A percentile compares a stretch with the other conserved stretches of the same genome.
phyloP scores from a whole-genome alignment of 208 protist genomes.

The Acanthamoeba triangularis region DNA sequence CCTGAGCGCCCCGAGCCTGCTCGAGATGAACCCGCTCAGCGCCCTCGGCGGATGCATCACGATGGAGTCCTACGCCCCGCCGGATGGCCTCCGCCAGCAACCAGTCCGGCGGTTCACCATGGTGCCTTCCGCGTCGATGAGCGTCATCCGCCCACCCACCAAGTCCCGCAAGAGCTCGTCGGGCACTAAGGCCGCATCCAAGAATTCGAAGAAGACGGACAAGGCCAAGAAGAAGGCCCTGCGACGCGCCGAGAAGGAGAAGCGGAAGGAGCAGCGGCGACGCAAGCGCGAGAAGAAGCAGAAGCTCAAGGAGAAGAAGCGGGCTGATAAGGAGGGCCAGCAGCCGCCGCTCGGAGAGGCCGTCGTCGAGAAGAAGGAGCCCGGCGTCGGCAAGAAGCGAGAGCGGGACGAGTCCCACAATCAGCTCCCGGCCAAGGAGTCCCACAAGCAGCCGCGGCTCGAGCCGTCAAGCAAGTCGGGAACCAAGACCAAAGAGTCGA shows the following conservation, averaged over 20 bases:
- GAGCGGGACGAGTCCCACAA: neutral
- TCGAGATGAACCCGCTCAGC: conserved; percentile 8
- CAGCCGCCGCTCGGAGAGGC: neutral
- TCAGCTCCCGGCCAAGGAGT: neutral
- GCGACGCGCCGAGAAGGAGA: neutral
- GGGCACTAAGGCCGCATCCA: neutral
- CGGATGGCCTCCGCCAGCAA: neutral
- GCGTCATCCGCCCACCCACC: neutral
- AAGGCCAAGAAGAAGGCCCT: conserved; percentile 8
- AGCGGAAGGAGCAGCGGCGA: neutral
- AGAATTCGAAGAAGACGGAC: neutral
- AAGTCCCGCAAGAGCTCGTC: neutral
- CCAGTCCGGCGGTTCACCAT: neutral
- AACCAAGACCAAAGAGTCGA: neutral
- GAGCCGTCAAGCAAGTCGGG: neutral
- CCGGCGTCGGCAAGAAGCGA: neutral
- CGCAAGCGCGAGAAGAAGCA: conserved; percentile 7
- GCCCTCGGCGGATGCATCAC: neutral
- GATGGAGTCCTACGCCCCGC: neutral
- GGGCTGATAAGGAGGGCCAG: neutral
- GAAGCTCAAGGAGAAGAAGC: neutral
- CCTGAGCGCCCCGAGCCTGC: neutral
- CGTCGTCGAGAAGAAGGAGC: neutral
- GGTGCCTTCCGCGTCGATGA: neutral
- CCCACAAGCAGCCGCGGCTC: neutral